Evolutionary conservation across 805 yeast species (phyloP).

Genomic region (Candida piceae): DNA sequence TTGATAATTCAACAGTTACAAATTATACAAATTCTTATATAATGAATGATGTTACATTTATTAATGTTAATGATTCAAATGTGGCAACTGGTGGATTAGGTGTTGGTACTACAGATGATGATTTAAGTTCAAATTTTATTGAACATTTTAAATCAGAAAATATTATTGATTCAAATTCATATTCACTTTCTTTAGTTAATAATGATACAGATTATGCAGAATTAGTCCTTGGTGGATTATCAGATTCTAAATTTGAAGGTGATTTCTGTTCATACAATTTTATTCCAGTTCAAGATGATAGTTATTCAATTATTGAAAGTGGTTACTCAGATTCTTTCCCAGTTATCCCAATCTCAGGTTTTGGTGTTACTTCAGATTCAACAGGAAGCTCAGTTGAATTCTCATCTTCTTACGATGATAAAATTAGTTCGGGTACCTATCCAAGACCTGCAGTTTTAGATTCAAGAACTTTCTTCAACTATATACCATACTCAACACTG

Average conservation of each 20-base stretch:
- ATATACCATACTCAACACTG: slow-evolving; percentile 51
- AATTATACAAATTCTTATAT: neutral
- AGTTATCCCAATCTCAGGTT: slow-evolving; percentile 41
- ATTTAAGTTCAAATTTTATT: slow-evolving; percentile 28
- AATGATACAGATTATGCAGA: slow-evolving; percentile 26
- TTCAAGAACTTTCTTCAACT: slow-evolving; percentile 43
- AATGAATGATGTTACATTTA: slow-evolving; percentile 30
- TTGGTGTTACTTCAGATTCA: slow-evolving; percentile 34
- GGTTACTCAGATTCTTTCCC: slow-evolving; percentile 27
- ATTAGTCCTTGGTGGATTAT: slow-evolving; percentile 56
- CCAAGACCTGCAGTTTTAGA: slow-evolving; percentile 56
- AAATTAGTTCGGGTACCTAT: slow-evolving; percentile 31
- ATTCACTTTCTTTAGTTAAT: slow-evolving; percentile 37
- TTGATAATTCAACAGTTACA: neutral
- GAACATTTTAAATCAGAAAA: slow-evolving; percentile 27
- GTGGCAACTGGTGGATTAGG: slow-evolving; percentile 42
- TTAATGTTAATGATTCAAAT: slow-evolving; percentile 33
- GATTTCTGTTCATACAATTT: slow-evolving; percentile 45
- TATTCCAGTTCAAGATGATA: slow-evolving; percentile 35
- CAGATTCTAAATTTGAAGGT: slow-evolving; percentile 40
- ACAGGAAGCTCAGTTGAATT: slow-evolving; percentile 25
- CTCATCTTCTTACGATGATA: slow-evolving; percentile 34
- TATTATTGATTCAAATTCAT: slow-evolving; percentile 35
- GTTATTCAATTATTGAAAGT: slow-evolving; percentile 4
- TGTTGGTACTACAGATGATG: slow-evolving; percentile 31